Evolutionary conservation across 169 alveolate species (phyloP), one percentile per base, ranked within the genome.

Genomic region (Eimeria brunetti): DNA sequence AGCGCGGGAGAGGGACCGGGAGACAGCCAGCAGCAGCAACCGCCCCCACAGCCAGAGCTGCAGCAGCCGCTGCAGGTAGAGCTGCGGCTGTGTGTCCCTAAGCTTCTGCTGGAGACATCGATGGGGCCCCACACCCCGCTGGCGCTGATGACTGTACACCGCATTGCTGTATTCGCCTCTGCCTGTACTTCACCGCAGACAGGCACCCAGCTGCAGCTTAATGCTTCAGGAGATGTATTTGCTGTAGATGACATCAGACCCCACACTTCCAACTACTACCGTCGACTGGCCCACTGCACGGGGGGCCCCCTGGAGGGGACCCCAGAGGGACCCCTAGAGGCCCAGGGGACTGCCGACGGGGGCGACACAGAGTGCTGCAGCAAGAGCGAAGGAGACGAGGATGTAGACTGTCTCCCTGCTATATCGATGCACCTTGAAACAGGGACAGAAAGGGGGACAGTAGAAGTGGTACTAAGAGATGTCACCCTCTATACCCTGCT

Each of bases 401-500:
- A 56, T 11, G 73, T 12, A 8, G 53, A 36, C 0, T 78, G 88
- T 20, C 76, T 69, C 44, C 91, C 95, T 18, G 95, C 95, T 4
- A 41, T 91, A 84, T 53, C 86, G n/a, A 41, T 91, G 36, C 90
- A 80, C 53, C 67, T 91, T 64, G 84, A 36, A n/a, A 78, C 95
- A 1, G 86, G 84, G 8, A 38, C 36, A 5, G 86, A 78, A 20
- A 73, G 53, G 49, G 85, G 76, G 11, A 60, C 38, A 56, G 67
- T 97, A 27, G 97, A 96, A 9, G 83, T 95, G 38, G 89, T 75
- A 75, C 96, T 97, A 30, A 81, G 95, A 16, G 96, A 96, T 85
- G 96, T 96, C 9, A 96, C 93, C 16, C 95, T 97, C n/a, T 96
- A 97, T 46, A 51, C 96, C 46, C 83, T 97, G 46, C 89, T 94